A percentile compares a stretch with the other conserved stretches of the same genome.
Evolutionary conservation across 768 basidiomycete genomes (phyloP).

Genomic region (Albatrellus ellisii): DNA sequence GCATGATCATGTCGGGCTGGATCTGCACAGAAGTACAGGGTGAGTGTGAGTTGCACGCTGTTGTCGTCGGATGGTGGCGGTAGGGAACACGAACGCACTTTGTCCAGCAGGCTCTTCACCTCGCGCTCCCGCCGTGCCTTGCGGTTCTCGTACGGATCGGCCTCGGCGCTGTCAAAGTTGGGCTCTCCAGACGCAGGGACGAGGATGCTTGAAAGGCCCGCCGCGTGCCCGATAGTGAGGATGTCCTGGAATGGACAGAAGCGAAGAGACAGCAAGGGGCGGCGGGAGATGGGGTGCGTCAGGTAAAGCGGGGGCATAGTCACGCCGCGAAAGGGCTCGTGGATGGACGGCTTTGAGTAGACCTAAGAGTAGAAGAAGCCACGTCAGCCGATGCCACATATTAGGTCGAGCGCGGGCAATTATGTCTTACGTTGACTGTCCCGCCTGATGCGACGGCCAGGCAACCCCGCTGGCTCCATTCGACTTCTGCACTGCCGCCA

Average conservation of each 20-base stretch:
- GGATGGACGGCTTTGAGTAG: slow-evolving; percentile 58
- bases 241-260: slow-evolving; percentile 88
- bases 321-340: slow-evolving; percentile 32
- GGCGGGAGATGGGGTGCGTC: slow-evolving; percentile 72
- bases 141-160: slow-evolving; percentile 88
- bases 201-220: slow-evolving; percentile 73
- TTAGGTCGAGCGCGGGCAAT: not conserved
- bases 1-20: slow-evolving; percentile 83
- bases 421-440: slow-evolving; percentile 54
- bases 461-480: slow-evolving; percentile 80
- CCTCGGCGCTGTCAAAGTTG: slow-evolving; percentile 87
- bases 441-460: slow-evolving; percentile 76
- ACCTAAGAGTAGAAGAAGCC: slow-evolving; percentile 31
- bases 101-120: slow-evolving; percentile 77
- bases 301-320: slow-evolving; percentile 75
- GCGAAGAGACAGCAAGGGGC: slow-evolving; percentile 61
- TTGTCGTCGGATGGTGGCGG: not conserved
- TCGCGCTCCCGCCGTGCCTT: slow-evolving; percentile 78
- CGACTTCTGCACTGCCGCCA: slow-evolving; percentile 52
- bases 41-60: not conserved
- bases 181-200: slow-evolving; percentile 91
- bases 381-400: not conserved
- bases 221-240: slow-evolving; percentile 63
- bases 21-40: slow-evolving; percentile 34
- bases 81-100: too few relatives aligned